A percentile compares a stretch with the other conserved stretches of the same genome.
Conservation (phyloP, 768 basidiomycete genomes). For the Suillus paluster region DNA sequence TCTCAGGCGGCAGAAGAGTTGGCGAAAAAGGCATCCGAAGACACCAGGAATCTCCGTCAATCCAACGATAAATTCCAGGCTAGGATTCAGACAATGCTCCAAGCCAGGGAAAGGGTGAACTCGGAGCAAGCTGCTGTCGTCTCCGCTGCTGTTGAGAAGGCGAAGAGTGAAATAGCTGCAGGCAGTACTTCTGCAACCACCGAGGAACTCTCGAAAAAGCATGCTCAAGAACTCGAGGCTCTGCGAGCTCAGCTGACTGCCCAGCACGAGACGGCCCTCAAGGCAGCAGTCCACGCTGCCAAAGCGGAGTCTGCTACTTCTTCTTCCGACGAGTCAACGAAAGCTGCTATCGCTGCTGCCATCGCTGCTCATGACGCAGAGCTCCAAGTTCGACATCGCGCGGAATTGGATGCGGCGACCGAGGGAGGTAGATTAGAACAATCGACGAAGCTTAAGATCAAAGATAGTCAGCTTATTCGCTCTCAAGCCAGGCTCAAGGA, state of each 20-base stretch:
- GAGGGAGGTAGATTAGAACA: conserved; percentile 73
- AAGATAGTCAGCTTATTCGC: conserved; percentile 70
- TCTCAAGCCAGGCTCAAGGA: conserved; percentile 68
- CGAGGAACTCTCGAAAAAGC: conserved; percentile 53
- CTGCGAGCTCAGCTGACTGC: conserved; percentile 57
- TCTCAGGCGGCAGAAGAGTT: conserved; percentile 46
- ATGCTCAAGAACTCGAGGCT: conserved; percentile 61
- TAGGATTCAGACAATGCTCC: conserved; percentile 56
- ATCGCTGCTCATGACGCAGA: conserved; percentile 53
- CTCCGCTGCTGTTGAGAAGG: conserved; percentile 61
- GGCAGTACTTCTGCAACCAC: conserved; percentile 22
- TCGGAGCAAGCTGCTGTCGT: conserved; percentile 53
- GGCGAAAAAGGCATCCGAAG: conserved; percentile 47
- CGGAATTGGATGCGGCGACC: conserved; percentile 66
- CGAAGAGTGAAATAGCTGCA: conserved; percentile 48
- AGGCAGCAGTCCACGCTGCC: conserved; percentile 51
- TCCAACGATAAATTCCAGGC: conserved; percentile 60
- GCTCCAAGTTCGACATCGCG: conserved; percentile 48
- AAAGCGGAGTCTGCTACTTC: conserved; percentile 35
- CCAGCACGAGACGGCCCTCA: conserved; percentile 58
- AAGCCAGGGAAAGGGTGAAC: conserved; percentile 49
- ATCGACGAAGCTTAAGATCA: conserved; percentile 63
- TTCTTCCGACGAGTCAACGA: conserved; percentile 37
- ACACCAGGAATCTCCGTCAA: conserved; percentile 44
- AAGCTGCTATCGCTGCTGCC: conserved; percentile 54